A percentile compares a stretch with the other conserved stretches of the same genome.
Evolutionary conservation across 495 filamentous ascomycete genomes (phyloP).

Genomic region (Penicillium roqueforti): DNA sequence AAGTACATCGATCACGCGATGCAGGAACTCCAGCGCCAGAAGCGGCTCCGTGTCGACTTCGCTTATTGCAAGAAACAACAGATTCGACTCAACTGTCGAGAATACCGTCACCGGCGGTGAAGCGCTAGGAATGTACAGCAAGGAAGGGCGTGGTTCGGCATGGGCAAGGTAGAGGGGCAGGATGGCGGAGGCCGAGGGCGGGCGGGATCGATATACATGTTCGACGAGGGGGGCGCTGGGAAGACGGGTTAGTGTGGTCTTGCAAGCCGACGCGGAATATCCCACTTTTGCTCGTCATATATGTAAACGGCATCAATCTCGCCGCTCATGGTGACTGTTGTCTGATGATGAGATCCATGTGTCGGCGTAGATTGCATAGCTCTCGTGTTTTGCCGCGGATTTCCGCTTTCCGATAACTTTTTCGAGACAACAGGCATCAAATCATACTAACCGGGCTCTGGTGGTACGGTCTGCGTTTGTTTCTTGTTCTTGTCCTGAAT

Average conservation of each 20-base stretch:
- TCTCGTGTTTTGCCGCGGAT: slow-evolving; percentile 33
- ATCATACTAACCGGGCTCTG: neutral
- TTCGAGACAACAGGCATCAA: slow-evolving; percentile 7
- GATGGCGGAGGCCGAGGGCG: slow-evolving; percentile 69
- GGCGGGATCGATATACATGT: slow-evolving; percentile 67
- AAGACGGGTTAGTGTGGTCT: slow-evolving; percentile 10
- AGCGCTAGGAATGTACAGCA: slow-evolving; percentile 77
- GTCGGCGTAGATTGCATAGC: slow-evolving; percentile 20
- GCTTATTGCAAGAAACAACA: slow-evolving; percentile 79
- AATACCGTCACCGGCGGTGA: slow-evolving; percentile 87
- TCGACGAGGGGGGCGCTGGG: slow-evolving; percentile 59
- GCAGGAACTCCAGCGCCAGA: slow-evolving; percentile 93
- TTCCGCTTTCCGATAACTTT: slow-evolving; percentile 32
- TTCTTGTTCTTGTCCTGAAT: neutral
- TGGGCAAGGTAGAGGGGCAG: slow-evolving; percentile 86
- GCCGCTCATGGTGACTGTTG: slow-evolving; percentile 59
- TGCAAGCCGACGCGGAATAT: neutral
- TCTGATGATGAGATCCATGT: slow-evolving; percentile 10
- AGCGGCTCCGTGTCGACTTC: slow-evolving; percentile 86
- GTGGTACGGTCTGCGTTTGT: neutral
- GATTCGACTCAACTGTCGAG: slow-evolving; percentile 77
- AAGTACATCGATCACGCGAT: slow-evolving; percentile 85
- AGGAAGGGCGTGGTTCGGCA: slow-evolving; percentile 73
- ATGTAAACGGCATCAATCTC: slow-evolving; percentile 95
- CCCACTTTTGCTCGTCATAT: slow-evolving; percentile 86